Evolutionary conservation across 805 yeast species (phyloP).

Genomic region (Brettanomyces naardenensis): DNA sequence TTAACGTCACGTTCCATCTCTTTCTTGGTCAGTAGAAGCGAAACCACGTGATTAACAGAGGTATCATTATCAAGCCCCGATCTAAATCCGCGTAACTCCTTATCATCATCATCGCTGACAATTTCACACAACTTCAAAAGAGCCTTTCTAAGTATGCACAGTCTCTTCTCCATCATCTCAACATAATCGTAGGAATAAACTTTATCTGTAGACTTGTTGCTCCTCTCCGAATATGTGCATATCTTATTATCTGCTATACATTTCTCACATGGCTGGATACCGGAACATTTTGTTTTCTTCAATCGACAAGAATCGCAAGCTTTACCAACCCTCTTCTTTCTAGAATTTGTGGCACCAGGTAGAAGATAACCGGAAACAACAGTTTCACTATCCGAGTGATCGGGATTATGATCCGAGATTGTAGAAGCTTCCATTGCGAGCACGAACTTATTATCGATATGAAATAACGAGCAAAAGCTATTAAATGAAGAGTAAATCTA

Average conservation of each 20-base stretch:
- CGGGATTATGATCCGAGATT: no score
- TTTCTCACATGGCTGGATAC: conserved; percentile 51
- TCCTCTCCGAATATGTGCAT: conserved; percentile 51
- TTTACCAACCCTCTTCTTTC: conserved; percentile 51
- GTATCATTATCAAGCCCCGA: not conserved
- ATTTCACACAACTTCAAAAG: conserved; percentile 34
- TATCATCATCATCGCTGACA: conserved; percentile 13
- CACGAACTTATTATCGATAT: no score
- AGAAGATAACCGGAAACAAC: not conserved
- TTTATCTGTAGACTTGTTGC: conserved; percentile 46
- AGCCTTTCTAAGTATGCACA: conserved; percentile 43
- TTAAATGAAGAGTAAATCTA: no score
- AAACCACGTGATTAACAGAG: conserved; percentile 4
- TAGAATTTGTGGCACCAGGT: no score
- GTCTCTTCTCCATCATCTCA: conserved; percentile 51
- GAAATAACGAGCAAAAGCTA: no score
- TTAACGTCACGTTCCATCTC: conserved; percentile 5
- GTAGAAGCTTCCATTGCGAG: no score
- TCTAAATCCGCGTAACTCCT: conserved; percentile 4
- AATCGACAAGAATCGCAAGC: conserved; percentile 59
- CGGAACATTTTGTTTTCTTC: conserved; percentile 59
- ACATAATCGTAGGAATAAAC: conserved; percentile 53
- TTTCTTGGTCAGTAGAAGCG: conserved; percentile 4
- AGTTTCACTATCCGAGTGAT: not conserved
- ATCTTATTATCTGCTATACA: conserved; percentile 49